Conservation (phyloP, 495 filamentous ascomycete genomes). For the Alectoria sarmentosa region DNA sequence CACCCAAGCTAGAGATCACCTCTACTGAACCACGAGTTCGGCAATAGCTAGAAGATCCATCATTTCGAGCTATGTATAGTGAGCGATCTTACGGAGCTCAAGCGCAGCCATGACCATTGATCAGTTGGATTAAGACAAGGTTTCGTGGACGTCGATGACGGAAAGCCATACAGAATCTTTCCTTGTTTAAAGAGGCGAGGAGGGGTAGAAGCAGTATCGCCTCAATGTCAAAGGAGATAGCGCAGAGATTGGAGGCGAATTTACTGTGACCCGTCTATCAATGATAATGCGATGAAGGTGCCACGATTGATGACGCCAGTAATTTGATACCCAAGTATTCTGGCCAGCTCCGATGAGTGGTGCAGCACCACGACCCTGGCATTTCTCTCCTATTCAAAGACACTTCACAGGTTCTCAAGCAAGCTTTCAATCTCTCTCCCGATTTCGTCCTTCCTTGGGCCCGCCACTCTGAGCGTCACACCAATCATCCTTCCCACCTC, state of each 20-base stretch:
- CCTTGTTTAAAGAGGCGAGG: too few relatives aligned
- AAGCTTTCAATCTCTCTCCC: slow-evolving; percentile 37
- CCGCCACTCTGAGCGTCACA: slow-evolving; percentile 47
- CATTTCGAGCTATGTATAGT: neutral
- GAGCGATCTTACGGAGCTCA: neutral
- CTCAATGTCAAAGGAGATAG: neutral
- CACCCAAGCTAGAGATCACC: too few relatives aligned
- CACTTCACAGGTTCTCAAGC: slow-evolving; percentile 24
- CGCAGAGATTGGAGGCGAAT: neutral
- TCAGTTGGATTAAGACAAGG: neutral
- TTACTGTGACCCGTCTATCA: neutral
- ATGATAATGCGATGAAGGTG: neutral
- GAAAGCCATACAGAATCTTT: neutral
- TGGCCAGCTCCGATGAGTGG: neutral
- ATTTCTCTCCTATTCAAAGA: neutral
- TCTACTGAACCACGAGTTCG: too few relatives aligned
- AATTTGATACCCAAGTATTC: slow-evolving; percentile 3
- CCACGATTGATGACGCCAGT: neutral
- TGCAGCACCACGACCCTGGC: neutral
- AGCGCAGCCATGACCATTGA: neutral
- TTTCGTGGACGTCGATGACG: neutral
- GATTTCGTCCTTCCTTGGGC: slow-evolving; percentile 37
- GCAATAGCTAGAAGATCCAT: neutral
- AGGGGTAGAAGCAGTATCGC: neutral
- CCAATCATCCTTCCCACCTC: slow-evolving; percentile 48